Base-by-base conservation (phyloP, 208 protist species). In the Leishmania lainsoni region DNA sequence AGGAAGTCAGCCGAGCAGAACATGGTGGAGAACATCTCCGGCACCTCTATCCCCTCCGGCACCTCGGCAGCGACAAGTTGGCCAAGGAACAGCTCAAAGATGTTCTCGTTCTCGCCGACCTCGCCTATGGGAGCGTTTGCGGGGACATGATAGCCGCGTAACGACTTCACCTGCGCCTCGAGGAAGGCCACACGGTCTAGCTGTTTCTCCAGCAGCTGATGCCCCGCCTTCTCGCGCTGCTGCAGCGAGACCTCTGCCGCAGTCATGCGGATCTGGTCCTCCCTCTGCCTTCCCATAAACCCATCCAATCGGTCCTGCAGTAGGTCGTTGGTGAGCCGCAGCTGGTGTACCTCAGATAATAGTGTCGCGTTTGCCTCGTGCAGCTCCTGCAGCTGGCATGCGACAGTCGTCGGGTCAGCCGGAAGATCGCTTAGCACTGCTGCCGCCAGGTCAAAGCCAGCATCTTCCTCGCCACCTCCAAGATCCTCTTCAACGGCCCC, bases 1-100 rank as follows among this genome's bases (percentile, higher is more conserved):
- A 98, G 76, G 71, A 98, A 98, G 83, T 98, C 95, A 2, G 89
- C 92, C 22, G 92, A 93, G 86, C 92, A 96, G 84, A 98, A 98
- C 54, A 98, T 78, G 54, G 81, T 76, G 22, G 84, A 78, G 73
- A 92, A 93, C 71, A 82, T 73, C 29, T 90, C 86, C 48, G 86
- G 86, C 29, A 90, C 86, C 32, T 82, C 76, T 3, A 92, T 75
- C 32, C 86, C 88, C 32, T 84, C 80, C 3, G 92, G 91, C 29
- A 88, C 89, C 70, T 93, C 90, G 5, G 89, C 89, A 2, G 91
- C 90, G 1, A 98, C 86, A 20, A 98, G 87, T 79, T 98, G 95
- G 35, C 95, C 95, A 32, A 98, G 78, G 68, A 97, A 98, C n/a
- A 98, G 88, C 87, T 98, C 93, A 63, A 98, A 92, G 39, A 96